These are phyloP conservation scores for Chaetoceros tenuissimus DNA, from an alignment of 108 stramenopile species.

Conservation along the genomic window DNA sequence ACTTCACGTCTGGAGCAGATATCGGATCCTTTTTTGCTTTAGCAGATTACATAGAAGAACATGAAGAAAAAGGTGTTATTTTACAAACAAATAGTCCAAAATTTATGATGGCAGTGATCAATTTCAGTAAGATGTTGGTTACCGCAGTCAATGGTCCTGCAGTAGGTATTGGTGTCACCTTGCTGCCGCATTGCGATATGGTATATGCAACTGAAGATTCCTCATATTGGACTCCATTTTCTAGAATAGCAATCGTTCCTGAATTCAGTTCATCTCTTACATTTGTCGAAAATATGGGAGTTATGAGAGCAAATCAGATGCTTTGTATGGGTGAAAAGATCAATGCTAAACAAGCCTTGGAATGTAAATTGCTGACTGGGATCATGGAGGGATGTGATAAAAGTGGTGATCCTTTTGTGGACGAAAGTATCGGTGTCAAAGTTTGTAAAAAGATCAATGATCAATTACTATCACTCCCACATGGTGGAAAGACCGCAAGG, in stretches of 20 bases:
- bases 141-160: slow-evolving; percentile 63
- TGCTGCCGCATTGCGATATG: slow-evolving; percentile 39
- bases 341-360: slow-evolving; percentile 24
- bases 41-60: neutral
- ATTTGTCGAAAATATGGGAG: slow-evolving; percentile 32
- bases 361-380: neutral
- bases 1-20: slow-evolving; percentile 48
- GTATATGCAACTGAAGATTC: slow-evolving; percentile 26
- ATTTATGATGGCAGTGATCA: slow-evolving; percentile 34
- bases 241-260: slow-evolving; percentile 40
- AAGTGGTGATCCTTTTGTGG: neutral
- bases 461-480: neutral
- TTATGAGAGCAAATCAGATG: slow-evolving; percentile 35
- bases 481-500: neutral
- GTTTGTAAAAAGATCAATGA: neutral
- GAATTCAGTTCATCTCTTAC: slow-evolving; percentile 41
- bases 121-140: slow-evolving; percentile 40
- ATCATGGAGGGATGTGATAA: neutral
- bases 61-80: slow-evolving; percentile 7
- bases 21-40: slow-evolving; percentile 19
- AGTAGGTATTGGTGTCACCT: slow-evolving; percentile 46
- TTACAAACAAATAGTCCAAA: slow-evolving; percentile 18
- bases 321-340: slow-evolving; percentile 36
- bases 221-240: slow-evolving; percentile 57
- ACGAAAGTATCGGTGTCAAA: neutral